Evolutionary conservation across 2,329 filamentous ascomycete species (phyloP).

Genomic region (Trichoderma sp.): DNA sequence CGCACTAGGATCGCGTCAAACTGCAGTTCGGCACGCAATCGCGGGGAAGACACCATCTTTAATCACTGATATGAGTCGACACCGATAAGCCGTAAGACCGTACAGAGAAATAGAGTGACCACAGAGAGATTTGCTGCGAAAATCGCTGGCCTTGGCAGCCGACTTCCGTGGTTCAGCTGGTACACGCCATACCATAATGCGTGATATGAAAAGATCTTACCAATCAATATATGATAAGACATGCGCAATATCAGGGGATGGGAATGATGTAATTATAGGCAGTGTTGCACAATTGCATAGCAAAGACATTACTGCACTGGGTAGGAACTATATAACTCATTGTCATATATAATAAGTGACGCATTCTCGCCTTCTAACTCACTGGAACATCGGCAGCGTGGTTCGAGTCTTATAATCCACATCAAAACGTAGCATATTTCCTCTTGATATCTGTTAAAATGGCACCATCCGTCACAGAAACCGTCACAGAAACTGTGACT

Average conservation of each 20-base stretch:
- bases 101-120: not conserved
- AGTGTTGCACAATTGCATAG: conserved; percentile 7
- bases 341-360: not conserved
- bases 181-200: not conserved
- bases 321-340: not conserved
- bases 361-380: not conserved
- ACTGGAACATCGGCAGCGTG: not conserved
- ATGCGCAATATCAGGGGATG: not conserved
- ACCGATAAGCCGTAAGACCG: not conserved
- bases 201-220: not conserved
- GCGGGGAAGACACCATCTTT: conserved; percentile 15
- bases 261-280: conserved; percentile 17
- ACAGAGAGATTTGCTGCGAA: not conserved
- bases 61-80: not conserved
- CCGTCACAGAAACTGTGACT: not conserved
- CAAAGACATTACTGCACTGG: not conserved
- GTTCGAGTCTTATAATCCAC: not conserved
- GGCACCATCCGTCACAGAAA: conserved; percentile 5
- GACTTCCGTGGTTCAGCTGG: not conserved
- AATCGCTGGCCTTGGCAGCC: not conserved
- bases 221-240: conserved; percentile 2
- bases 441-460: not conserved
- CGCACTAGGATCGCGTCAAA: conserved; percentile 13
- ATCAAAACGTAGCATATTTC: not conserved
- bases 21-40: conserved; percentile 15